A percentile compares a stretch with the other conserved stretches of the same genome.
Evolutionary conservation across 768 basidiomycete species (phyloP).

Genomic region (Podaxis sp.): DNA sequence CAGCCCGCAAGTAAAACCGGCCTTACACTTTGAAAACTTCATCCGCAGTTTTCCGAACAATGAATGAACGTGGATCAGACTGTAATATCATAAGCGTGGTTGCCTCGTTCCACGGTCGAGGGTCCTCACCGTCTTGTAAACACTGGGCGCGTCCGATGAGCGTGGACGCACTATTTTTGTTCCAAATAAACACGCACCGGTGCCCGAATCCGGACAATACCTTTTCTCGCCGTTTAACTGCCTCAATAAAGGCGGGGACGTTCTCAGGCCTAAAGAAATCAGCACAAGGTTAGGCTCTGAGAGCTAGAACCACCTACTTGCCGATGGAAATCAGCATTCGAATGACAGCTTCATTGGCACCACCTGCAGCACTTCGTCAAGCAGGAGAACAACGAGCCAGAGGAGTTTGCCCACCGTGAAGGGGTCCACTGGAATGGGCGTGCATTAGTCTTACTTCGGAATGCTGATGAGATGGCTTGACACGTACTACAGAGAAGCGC

Average conservation of each 20-base stretch:
- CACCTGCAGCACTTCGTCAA: constrained; percentile 42
- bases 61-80: constrained; percentile 90
- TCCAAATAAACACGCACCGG: constrained; percentile 29
- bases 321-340: constrained; percentile 91
- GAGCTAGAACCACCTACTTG: constrained; percentile 41
- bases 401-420: constrained; percentile 47
- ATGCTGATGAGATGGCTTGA: neutral
- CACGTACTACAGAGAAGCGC: constrained; percentile 83
- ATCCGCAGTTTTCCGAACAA: constrained; percentile 86
- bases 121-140: constrained; percentile 68
- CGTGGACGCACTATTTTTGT: neutral
- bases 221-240: constrained; percentile 85
- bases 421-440: constrained; percentile 51
- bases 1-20: neutral
- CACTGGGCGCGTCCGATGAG: constrained; percentile 19
- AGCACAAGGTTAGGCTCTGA: neutral
- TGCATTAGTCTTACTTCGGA: constrained; percentile 7
- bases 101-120: neutral
- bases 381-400: constrained; percentile 1
- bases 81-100: constrained; percentile 25
- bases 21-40: constrained; percentile 87
- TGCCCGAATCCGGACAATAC: constrained; percentile 92
- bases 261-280: constrained; percentile 60
- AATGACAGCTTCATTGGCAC: constrained; percentile 93
- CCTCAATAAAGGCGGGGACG: constrained; percentile 81